Conservation (phyloP, 73 alveolate genomes). For the Tetrahymena borealis region DNA sequence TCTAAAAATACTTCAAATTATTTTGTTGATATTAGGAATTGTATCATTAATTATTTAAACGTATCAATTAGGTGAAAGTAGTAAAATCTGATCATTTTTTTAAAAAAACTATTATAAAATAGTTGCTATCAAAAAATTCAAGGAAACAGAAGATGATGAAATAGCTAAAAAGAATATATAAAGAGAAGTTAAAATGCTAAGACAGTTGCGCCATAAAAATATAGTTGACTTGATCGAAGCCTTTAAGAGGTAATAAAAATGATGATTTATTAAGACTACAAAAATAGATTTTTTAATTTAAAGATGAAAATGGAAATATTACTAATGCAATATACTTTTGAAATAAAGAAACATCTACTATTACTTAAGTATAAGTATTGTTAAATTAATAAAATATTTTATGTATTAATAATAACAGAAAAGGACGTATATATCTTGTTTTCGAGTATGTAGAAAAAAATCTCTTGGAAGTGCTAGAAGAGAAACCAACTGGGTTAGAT, state of each 20-base stretch:
- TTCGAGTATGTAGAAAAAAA: conserved; percentile 95
- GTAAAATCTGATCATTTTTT: neutral
- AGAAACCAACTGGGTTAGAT: conserved; percentile 80
- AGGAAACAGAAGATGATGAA: conserved; percentile 82
- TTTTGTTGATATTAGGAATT: neutral
- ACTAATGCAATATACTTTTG: too few species aligned
- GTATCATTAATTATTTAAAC: neutral
- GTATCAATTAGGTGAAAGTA: neutral
- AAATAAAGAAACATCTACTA: too few species aligned
- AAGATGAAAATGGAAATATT: too few species aligned
- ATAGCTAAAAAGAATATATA: conserved; percentile 71
- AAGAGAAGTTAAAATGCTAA: conserved; percentile 79
- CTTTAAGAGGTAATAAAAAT: conserved; percentile 9
- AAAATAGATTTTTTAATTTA: too few species aligned
- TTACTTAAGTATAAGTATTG: too few species aligned
- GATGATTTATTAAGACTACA: neutral
- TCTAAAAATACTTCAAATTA: neutral
- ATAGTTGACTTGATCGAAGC: conserved; percentile 75
- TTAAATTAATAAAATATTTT: too few species aligned
- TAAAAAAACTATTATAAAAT: neutral
- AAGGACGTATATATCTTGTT: conserved; percentile 88
- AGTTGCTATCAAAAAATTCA: conserved; percentile 70
- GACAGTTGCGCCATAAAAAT: conserved; percentile 68
- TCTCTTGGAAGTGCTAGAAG: conserved; percentile 88
- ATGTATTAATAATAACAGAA: conserved; percentile 21